Base-by-base conservation (phyloP, 768 basidiomycete genomes). In the Serendipita indica region DNA sequence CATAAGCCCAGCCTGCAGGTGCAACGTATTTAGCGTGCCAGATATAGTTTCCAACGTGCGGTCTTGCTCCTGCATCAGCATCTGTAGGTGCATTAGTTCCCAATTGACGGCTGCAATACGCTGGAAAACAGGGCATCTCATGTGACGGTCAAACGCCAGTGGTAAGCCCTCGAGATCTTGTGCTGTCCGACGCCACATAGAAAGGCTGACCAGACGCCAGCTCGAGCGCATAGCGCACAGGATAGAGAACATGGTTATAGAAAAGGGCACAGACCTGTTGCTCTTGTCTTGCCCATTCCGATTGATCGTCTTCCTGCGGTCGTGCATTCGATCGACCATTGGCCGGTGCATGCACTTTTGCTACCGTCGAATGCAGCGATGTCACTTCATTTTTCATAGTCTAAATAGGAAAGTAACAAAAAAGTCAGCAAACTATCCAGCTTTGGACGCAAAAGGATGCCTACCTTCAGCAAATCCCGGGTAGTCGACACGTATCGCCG, bases 1-100 rank as follows among this genome's bases (percentile, higher is more conserved):
- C 82, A 99, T 99, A 32, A 97, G 73, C 10, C 85, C 86, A 0
- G 96, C 96, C 71, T 98, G 96, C 62, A 88, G 83, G 0, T 84
- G 83, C 4, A 99, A 73, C 0, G 86, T 92, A 59, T 68, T 81
- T 57, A 99, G 70, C 1, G 93, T 92, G 0, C 91, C 90, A 0
- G 84, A 79, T 67, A 99, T 93, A 0, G 85, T 79, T 58, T 84
- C 82, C 65, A 99, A 84, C 0, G 92, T 86, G 28, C 81, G 77
- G 67, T 99, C 96, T 74, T 99, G 96, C 65, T 88, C 79, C 49
- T 77, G 78, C 25, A 97, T 80, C 71, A 97, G 81, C 67, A 93
- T 77, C 89, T 93, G 68, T 43, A 1, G 16, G 12, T 1, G 13
- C 12, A 1, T 39, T 39, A 39, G 35, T 39, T 13, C 18, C n/a